These are phyloP conservation scores for Aureobasidium uvarum DNA, from an alignment of 2,329 filamentous ascomycete genomes.

Conservation along the genomic window DNA sequence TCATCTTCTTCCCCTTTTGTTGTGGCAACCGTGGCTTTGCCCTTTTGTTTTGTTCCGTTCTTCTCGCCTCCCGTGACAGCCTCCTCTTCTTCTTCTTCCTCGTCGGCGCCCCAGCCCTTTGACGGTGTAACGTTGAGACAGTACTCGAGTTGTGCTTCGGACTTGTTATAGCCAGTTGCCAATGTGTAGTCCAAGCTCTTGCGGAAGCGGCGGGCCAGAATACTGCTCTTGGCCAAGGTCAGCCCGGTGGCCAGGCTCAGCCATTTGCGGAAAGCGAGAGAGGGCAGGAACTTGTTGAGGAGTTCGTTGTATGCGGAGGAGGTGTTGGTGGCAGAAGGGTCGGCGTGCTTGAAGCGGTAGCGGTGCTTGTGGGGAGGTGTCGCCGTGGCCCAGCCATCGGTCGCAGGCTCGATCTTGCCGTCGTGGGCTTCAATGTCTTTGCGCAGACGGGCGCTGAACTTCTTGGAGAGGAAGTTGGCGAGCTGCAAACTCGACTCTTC, in stretches of 20 bases:
- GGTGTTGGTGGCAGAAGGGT: conserved; percentile 17
- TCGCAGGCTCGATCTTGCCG: conserved; percentile 15
- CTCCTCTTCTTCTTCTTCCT: conserved; percentile 35
- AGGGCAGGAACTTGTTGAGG: conserved; percentile 78
- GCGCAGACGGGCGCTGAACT: conserved; percentile 70
- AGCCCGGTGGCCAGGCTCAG: conserved; percentile 78
- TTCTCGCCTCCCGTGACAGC: conserved; percentile 21
- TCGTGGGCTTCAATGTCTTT: conserved; percentile 57
- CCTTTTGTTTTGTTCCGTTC: conserved; percentile 32
- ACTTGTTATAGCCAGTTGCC: conserved; percentile 74
- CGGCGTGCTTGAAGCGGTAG: conserved; percentile 72
- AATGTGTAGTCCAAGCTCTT: conserved; percentile 88
- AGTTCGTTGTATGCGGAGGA: conserved; percentile 68
- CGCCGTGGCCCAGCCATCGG: conserved; percentile 51
- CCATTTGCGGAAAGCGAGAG: conserved; percentile 84
- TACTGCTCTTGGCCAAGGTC: conserved; percentile 67
- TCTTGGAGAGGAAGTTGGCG: conserved; percentile 71
- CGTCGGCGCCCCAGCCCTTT: conserved; percentile 74
- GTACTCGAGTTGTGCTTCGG: conserved; percentile 76
- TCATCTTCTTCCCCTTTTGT: conserved; percentile 50
- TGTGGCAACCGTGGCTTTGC: conserved; percentile 37
- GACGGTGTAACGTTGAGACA: conserved; percentile 85
- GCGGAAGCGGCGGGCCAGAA: conserved; percentile 84
- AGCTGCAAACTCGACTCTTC: conserved; percentile 83
- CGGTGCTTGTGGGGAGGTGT: conserved; percentile 93